Conservation (phyloP, 1,139 yeast genomes). For the Casaregolazyma suthepensis region DNA sequence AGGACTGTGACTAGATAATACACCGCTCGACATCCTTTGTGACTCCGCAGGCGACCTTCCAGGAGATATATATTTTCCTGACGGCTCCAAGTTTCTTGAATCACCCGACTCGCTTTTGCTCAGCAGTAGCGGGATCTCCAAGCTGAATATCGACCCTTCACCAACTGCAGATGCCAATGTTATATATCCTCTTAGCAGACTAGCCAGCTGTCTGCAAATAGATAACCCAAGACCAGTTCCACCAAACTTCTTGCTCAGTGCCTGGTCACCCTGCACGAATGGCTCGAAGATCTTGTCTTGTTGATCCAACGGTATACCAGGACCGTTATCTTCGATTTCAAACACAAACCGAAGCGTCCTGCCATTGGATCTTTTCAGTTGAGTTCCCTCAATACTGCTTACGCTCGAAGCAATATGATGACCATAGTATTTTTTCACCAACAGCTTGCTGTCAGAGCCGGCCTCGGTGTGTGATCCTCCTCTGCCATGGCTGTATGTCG, state of each 20-base stretch:
- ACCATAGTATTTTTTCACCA: not conserved
- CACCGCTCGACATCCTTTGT: not conserved
- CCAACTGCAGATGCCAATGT: constrained; percentile 63
- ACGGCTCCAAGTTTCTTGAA: not conserved
- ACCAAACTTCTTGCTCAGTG: constrained; percentile 82
- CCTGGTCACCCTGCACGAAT: constrained; percentile 94
- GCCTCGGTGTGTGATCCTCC: not conserved
- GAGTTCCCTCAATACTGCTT: not conserved
- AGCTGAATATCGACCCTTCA: constrained; percentile 72
- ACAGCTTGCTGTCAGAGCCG: not conserved
- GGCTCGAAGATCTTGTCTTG: constrained; percentile 91
- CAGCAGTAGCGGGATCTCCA: constrained; percentile 58
- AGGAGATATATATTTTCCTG: not conserved
- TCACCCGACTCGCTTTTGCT: not conserved
- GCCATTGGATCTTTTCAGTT: constrained; percentile 3
- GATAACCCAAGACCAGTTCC: constrained; percentile 96
- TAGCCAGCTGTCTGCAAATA: constrained; percentile 84
- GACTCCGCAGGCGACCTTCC: not conserved
- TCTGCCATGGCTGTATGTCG: not conserved
- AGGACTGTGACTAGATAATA: not conserved
- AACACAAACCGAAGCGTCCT: constrained; percentile 43
- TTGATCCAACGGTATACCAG: constrained; percentile 76
- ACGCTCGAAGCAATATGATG: not conserved
- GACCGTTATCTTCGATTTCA: constrained; percentile 83
- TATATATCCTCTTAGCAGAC: constrained; percentile 66